phyloP scores from a whole-genome alignment of 2,329 filamentous ascomycete species.

The Fusarium fujikuroi region DNA sequence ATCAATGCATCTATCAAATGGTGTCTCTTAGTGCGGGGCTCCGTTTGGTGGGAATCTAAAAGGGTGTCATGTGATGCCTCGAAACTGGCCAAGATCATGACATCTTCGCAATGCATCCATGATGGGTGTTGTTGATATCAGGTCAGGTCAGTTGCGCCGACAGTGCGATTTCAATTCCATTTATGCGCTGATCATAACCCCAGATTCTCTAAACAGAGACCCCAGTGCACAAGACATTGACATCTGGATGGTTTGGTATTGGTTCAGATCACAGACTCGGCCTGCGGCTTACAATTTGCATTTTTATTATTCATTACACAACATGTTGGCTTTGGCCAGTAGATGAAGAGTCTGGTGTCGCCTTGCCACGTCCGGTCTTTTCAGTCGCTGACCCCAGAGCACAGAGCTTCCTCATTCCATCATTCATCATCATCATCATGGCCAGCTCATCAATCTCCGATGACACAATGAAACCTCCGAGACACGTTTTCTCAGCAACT shows the following conservation, averaged over 20 bases:
- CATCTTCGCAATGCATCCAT: conserved; percentile 26
- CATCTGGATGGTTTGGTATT: conserved; percentile 26
- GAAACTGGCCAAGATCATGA: conserved; percentile 36
- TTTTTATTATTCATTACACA: conserved; percentile 15
- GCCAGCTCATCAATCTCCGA: conserved; percentile 40
- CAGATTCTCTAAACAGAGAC: neutral
- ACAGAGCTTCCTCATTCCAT: conserved; percentile 27
- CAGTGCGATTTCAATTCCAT: conserved; percentile 24
- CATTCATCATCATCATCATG: conserved; percentile 35
- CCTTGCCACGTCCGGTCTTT: conserved; percentile 29
- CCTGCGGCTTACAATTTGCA: conserved; percentile 20
- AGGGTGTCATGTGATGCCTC: conserved; percentile 28
- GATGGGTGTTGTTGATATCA: conserved; percentile 22
- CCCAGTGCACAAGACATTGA: neutral
- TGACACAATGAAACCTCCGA: conserved; percentile 31
- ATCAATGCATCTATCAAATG: conserved; percentile 25
- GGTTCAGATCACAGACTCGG: conserved; percentile 17
- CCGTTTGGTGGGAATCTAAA: conserved; percentile 13
- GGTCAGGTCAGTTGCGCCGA: conserved; percentile 18
- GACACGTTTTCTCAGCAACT: conserved; percentile 34
- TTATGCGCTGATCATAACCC: conserved; percentile 1
- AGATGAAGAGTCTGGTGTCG: conserved; percentile 12
- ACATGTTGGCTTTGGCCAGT: conserved; percentile 30
- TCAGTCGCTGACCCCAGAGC: conserved; percentile 35
- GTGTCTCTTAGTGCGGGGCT: conserved; percentile 27